Conservation (phyloP, 1,284 basidiomycete genomes). For the Apiotrichum akiyoshidainum region DNA sequence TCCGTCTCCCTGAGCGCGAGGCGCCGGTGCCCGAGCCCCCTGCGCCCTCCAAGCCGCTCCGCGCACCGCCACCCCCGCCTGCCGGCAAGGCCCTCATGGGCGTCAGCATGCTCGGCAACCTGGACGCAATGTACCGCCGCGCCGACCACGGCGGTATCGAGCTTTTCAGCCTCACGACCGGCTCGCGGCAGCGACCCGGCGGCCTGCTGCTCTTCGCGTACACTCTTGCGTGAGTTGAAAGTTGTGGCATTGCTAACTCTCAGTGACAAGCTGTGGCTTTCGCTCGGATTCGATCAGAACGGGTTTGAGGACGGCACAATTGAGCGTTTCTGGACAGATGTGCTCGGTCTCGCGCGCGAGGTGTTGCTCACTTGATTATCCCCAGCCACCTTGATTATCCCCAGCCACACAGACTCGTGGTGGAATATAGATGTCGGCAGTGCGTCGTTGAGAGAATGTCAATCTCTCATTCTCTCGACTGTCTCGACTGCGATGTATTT, state of each 20-base stretch:
- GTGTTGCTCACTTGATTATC: slow-evolving; percentile 9
- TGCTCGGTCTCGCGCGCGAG: slow-evolving; percentile 23
- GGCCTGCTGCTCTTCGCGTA: slow-evolving; percentile 72
- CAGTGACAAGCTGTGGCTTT: slow-evolving; percentile 24
- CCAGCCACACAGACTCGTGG: no score
- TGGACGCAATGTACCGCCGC: slow-evolving; percentile 73
- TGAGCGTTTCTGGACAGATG: slow-evolving; percentile 27
- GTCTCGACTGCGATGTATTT: no score
- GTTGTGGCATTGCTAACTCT: no score
- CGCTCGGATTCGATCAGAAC: slow-evolving; percentile 32
- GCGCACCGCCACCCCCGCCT: neutral
- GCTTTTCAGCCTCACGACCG: slow-evolving; percentile 68
- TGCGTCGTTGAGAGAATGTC: no score
- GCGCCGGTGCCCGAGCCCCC: neutral
- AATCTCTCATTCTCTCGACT: no score
- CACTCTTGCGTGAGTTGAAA: slow-evolving; percentile 48
- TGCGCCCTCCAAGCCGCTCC: neutral
- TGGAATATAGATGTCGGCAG: no score
- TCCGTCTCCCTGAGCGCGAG: slow-evolving; percentile 7
- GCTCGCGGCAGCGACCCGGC: slow-evolving; percentile 67
- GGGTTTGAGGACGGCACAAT: slow-evolving; percentile 27
- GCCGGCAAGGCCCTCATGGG: slow-evolving; percentile 61
- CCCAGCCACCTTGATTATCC: no score
- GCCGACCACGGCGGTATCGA: slow-evolving; percentile 55
- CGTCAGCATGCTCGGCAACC: slow-evolving; percentile 70